Evolutionary conservation across 148 eudicot genomes (phyloP), one percentile per base, ranked within the genome.

Genomic region (Amaranthus hypochondriacus): DNA sequence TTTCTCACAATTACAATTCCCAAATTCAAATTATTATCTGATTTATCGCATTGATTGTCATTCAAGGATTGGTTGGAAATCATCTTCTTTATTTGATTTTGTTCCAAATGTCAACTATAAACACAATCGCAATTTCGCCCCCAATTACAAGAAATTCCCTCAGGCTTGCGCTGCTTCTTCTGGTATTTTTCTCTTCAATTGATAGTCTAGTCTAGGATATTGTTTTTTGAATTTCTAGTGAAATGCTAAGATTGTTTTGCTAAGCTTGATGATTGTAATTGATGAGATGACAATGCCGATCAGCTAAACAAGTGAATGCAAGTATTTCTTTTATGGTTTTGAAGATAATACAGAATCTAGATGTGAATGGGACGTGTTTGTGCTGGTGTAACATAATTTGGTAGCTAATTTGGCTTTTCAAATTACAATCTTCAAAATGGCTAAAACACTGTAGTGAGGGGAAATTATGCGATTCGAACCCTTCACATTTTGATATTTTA

Each of bases 21-120:
- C 39, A 28, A 28, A 28, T 28, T 28, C 39, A 28, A 28, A 28
- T 28, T 28, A 28, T 28, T 28, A 28, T 28, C 39, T 28, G 39
- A 28, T 28, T 28, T 28, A 28, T 28, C 39, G 82, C 84, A 85
- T 85, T 77, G 81, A 71, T 68, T 81, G 83, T 72, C 78, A 82
- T 81, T 59, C 69, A 82, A 62, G 66, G 42, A 56, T 87, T n/a
- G 81, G 85, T 51, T 89, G 86, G 93, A 86, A 83, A 62, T 83
- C 86, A 5, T 87, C 90, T 28, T 28, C 65, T 0, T 75, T 68
- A 15, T 46, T 83, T 4, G 83, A 78, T 70, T 60, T 58, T 76
- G 46, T 66, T 69, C 74, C 81, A 6, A 56, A 52, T 69, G 69
- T 58, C 13, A 62, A 71, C 18, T 43, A 0, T 15, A 60, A 72